Conservation (phyloP, 805 yeast genomes). For the Lipomyces anomalus region DNA sequence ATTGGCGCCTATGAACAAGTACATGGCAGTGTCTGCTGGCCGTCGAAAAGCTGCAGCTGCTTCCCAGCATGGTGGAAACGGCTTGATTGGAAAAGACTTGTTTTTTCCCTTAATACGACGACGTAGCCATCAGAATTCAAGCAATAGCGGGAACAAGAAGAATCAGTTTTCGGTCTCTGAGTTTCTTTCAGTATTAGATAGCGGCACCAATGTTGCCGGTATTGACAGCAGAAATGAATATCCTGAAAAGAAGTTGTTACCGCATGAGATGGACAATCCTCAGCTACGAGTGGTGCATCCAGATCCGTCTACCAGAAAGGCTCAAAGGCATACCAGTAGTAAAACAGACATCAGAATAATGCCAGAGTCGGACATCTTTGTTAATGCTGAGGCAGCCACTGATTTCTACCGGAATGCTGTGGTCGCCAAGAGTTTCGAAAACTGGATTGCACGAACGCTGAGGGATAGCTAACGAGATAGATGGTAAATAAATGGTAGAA, state of each 20-base stretch:
- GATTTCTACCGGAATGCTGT: not conserved
- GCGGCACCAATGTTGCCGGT: too few species aligned
- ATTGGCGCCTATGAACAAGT: slow-evolving; percentile 18
- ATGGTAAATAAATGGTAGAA: too few species aligned
- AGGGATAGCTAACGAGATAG: not conserved
- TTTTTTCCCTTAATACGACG: too few species aligned
- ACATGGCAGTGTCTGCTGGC: not conserved
- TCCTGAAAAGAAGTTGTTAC: too few species aligned
- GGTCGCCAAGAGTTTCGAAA: not conserved
- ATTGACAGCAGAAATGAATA: too few species aligned
- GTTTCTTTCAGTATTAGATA: too few species aligned
- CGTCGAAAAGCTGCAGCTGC: not conserved
- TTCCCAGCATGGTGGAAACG: not conserved
- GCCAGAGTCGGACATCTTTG: slow-evolving; percentile 13
- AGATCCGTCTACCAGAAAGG: not conserved
- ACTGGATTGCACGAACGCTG: not conserved
- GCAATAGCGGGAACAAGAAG: too few species aligned
- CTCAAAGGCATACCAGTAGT: too few species aligned
- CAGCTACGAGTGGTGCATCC: not conserved
- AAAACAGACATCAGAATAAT: not conserved
- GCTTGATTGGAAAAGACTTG: too few species aligned
- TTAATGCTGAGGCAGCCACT: not conserved
- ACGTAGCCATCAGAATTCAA: too few species aligned
- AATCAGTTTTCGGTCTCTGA: too few species aligned
- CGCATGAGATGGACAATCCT: not conserved